Evolutionary conservation across 345 rosid genomes (phyloP).

Genomic region (Melastoma malabathricum): DNA sequence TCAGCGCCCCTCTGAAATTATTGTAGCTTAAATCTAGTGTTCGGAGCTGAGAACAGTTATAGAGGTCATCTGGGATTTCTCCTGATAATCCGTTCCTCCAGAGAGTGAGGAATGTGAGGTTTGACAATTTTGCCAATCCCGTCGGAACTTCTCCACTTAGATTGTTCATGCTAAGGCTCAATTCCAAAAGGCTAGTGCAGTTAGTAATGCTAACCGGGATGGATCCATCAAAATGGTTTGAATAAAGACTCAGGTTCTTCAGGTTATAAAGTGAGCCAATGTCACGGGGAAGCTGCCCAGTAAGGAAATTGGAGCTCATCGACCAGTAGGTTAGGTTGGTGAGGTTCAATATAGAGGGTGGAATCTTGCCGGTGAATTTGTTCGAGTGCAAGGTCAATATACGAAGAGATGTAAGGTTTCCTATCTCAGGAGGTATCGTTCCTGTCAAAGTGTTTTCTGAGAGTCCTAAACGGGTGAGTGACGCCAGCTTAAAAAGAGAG

Average conservation of each 20-base stretch:
- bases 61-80: constrained; percentile 68
- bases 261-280: constrained; percentile 58
- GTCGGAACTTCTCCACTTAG: constrained; percentile 42
- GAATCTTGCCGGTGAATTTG: constrained; percentile 46
- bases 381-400: constrained; percentile 58
- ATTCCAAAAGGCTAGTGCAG: constrained; percentile 36
- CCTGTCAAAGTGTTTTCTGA: constrained; percentile 55
- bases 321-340: constrained; percentile 49
- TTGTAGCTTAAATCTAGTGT: constrained; percentile 23
- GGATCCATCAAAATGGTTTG: constrained; percentile 55
- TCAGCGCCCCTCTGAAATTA: constrained; percentile 46
- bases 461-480: constrained; percentile 43
- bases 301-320: constrained; percentile 40
- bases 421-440: constrained; percentile 35
- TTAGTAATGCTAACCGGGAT: constrained; percentile 62
- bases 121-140: constrained; percentile 45
- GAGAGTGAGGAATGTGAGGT: constrained; percentile 35
- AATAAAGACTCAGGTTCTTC: constrained; percentile 33
- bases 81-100: constrained; percentile 39
- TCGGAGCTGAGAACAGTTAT: constrained; percentile 42
- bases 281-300: constrained; percentile 46
- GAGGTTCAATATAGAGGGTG: constrained; percentile 46
- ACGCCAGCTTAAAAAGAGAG: constrained; percentile 39
- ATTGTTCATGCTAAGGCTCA: constrained; percentile 29
- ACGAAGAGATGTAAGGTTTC: constrained; percentile 38